phyloP scores from a whole-genome alignment of 192 early-diverging fungal genomes.

The Entomortierella parvispora region DNA sequence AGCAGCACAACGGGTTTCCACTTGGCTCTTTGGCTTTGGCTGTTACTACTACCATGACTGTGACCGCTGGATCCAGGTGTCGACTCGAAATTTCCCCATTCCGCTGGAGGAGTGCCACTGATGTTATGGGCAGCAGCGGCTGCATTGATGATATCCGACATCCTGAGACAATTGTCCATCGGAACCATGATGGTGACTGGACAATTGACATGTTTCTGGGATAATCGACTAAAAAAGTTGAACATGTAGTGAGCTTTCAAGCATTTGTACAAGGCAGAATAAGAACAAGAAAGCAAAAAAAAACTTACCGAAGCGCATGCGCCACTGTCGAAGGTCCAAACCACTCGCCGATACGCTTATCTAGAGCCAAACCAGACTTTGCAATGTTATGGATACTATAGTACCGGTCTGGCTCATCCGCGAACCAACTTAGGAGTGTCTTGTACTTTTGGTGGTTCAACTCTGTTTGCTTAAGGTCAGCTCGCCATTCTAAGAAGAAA shows the following conservation, averaged over 20 bases:
- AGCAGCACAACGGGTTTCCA: constrained; percentile 56
- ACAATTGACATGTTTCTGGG: constrained; percentile 41
- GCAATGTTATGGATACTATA: constrained; percentile 59
- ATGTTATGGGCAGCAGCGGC: constrained; percentile 16
- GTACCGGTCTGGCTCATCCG: constrained; percentile 52
- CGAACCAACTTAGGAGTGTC: constrained; percentile 51
- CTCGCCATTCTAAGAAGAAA: constrained; percentile 41
- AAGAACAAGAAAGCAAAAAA: too few relatives aligned
- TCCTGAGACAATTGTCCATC: constrained; percentile 33
- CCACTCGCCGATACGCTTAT: constrained; percentile 58
- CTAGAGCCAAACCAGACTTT: constrained; percentile 32
- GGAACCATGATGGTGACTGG: constrained; percentile 39
- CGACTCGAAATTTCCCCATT: background rate
- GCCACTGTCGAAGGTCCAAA: constrained; percentile 56
- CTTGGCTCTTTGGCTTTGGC: background rate
- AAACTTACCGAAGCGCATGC: constrained; percentile 48
- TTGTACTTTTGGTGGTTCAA: constrained; percentile 20
- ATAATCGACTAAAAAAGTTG: constrained; percentile 26
- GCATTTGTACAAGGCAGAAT: too few relatives aligned
- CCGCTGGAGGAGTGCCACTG: background rate
- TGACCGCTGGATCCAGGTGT: background rate
- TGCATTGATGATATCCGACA: constrained; percentile 9
- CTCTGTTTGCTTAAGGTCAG: constrained; percentile 6
- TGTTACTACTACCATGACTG: background rate
- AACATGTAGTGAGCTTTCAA: too few relatives aligned